Conservation (phyloP, 83 land plant species). For the Picea abies region DNA sequence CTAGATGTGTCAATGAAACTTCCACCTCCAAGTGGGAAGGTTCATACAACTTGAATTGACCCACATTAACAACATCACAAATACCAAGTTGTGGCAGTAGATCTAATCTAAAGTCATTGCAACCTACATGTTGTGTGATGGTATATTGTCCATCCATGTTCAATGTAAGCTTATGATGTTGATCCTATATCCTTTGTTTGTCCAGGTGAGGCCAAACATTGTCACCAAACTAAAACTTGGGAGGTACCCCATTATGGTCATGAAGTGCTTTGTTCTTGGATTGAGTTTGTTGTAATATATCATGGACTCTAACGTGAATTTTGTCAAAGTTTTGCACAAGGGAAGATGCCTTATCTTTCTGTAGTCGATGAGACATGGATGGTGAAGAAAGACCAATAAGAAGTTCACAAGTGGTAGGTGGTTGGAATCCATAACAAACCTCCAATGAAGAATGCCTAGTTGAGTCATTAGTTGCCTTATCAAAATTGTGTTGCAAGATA, state of each 20-base stretch:
- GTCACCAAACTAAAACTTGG: background rate
- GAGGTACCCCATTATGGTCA: background rate
- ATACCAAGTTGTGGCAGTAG: background rate
- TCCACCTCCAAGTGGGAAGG: background rate
- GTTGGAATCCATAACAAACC: background rate
- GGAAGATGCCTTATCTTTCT: background rate
- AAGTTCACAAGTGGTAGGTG: background rate
- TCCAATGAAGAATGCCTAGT: background rate
- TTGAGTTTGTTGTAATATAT: too few species aligned
- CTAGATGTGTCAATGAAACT: background rate
- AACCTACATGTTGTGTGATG: background rate
- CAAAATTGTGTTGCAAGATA: background rate
- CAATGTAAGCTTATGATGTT: background rate
- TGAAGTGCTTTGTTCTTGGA: background rate
- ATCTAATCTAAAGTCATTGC: background rate
- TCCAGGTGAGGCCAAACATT: background rate
- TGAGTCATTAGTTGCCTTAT: background rate
- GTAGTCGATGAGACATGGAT: background rate
- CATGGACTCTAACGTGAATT: background rate
- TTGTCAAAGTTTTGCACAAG: background rate
- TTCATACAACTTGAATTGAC: background rate
- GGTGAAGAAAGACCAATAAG: background rate
- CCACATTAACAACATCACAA: background rate
- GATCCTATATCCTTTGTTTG: background rate
- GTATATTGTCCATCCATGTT: background rate